A percentile compares a stretch with the other conserved stretches of the same genome.
phyloP scores from a whole-genome alignment of 306 rosid genomes.

The Malus orientalis region DNA sequence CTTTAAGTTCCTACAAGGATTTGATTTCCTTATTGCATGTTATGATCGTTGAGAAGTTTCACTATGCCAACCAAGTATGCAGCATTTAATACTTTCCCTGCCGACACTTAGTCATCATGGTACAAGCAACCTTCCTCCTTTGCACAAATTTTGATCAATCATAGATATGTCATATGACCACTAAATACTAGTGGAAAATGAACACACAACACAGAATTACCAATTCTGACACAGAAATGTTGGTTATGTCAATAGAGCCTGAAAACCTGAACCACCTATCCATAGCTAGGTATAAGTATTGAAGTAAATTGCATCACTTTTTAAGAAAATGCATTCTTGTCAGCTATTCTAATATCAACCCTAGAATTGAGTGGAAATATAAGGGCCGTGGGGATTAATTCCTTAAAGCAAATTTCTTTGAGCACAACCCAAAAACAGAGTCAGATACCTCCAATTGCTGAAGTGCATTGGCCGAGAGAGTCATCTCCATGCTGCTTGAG shows the following conservation, averaged over 20 bases:
- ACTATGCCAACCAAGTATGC: neutral
- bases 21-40: no score
- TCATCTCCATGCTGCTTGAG: constrained; percentile 68
- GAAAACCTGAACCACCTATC: neutral
- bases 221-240: neutral
- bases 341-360: neutral
- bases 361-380: neutral
- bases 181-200: neutral
- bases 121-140: neutral
- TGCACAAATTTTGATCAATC: neutral
- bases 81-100: neutral
- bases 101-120: neutral
- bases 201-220: neutral
- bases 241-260: neutral
- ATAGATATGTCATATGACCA: neutral
- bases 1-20: no score
- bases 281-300: neutral
- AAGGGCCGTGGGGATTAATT: neutral
- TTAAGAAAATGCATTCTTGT: neutral
- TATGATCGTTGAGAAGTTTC: neutral
- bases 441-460: constrained; percentile 80
- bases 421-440: neutral
- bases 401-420: neutral
- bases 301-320: neutral
- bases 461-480: constrained; percentile 83